Base-by-base conservation (phyloP, 2,329 filamentous ascomycete species). In the Cladosporium sp. region DNA sequence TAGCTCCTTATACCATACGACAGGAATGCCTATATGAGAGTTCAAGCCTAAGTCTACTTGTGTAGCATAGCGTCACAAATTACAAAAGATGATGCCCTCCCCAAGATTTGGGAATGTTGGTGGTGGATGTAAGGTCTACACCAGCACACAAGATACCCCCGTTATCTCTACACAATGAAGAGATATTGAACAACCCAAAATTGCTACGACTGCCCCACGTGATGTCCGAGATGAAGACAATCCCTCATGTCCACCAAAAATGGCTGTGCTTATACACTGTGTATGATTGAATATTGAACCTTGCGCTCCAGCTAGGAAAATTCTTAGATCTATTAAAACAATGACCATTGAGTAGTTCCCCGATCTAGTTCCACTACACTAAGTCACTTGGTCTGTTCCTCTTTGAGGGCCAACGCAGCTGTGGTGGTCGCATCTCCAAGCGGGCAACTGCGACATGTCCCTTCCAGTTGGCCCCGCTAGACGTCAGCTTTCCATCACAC, bases 41-140 rank as follows among this genome's bases (percentile, higher is more conserved):
- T 64, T 64, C 61, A 64, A 64, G 61, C 61, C 61, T 57, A 54
- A 57, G 51, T 57, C 61, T 57, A 62, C 59, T 12, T 44, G 51
- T 64, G 61, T 64, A 57, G 61, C 51, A 64, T 64, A 64, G 61
- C 61, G 36, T 64, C 49, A 64, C 59, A 49, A 55, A 64, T 57
- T 44, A 47, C 21, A 57, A 64, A 64, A 64, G 61, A 47, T 64
- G 61, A 64, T 64, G 51, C 61, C 61, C 61, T 64, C 61, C 85
- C 74, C 78, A 74, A 66, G 49, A 52, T 4, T 28, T 30, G 49
- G 49, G n/a, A 47, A 47, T 47, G n/a, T 47, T 12, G n/a, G 41
- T 47, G 41, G 41, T 47, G n/a, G 41, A 47, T 12, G 41, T 47
- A 47, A 47, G 4, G 41, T 21, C n/a, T 21, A 4, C n/a, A 11